These are phyloP conservation scores for Leersia perrieri DNA, from an alignment of 176 grass and related monocot genomes.

Conservation along the genomic window DNA sequence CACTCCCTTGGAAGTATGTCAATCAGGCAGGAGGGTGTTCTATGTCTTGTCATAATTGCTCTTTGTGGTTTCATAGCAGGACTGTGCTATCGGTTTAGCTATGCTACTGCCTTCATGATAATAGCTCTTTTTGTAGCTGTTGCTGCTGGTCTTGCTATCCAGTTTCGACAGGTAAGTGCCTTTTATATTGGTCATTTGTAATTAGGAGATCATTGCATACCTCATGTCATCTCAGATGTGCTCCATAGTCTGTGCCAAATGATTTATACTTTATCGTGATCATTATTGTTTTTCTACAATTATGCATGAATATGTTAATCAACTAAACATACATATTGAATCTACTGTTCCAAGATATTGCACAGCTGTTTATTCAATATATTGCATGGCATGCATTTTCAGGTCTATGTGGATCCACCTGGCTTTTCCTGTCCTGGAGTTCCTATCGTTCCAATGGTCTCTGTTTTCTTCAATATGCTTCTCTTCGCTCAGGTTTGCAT, in stretches of 20 bases:
- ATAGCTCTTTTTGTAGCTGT: conserved; percentile 65
- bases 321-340: neutral
- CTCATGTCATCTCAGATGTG: neutral
- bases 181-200: neutral
- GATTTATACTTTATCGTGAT: conserved; percentile 1
- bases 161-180: conserved; percentile 67
- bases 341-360: neutral
- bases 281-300: neutral
- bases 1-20: conserved; percentile 53
- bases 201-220: neutral
- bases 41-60: conserved; percentile 66
- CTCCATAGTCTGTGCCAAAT: neutral
- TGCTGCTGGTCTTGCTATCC: conserved; percentile 52
- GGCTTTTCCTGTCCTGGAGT: conserved; percentile 90
- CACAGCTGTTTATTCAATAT: neutral
- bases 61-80: conserved; percentile 68
- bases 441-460: conserved; percentile 70
- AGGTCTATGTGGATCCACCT: conserved; percentile 77
- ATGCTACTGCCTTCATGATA: conserved; percentile 39
- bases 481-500: conserved; percentile 77
- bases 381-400: conserved; percentile 6
- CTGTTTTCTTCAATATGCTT: conserved; percentile 94
- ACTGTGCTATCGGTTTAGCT: conserved; percentile 68
- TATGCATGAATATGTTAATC: neutral
- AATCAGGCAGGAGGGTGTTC: conserved; percentile 75